Conservation (phyloP, 805 yeast genomes). For the Naumovozyma baii region DNA sequence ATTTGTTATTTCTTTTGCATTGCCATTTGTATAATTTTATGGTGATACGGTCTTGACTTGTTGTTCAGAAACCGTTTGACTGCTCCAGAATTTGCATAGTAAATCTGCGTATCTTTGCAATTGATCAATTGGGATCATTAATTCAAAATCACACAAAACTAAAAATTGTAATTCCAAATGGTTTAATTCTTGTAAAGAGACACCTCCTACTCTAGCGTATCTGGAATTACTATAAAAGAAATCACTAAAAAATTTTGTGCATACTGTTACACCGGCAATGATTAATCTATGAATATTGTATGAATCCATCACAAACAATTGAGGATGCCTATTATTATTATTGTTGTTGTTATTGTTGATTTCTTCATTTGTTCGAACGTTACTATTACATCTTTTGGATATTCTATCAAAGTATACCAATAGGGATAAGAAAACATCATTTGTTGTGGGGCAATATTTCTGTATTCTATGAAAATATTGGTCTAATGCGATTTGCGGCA, state of each 20-base stretch:
- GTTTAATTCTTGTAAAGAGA: conserved; percentile 85
- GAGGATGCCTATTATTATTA: conserved; percentile 26
- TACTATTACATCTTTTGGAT: conserved; percentile 46
- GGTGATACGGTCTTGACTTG: neutral
- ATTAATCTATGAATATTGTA: conserved; percentile 88
- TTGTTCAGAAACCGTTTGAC: neutral
- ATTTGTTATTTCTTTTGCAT: too few relatives aligned
- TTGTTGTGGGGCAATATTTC: conserved; percentile 94
- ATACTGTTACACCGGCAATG: conserved; percentile 89
- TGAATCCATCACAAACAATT: conserved; percentile 87
- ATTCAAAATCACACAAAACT: conserved; percentile 70
- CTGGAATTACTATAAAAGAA: conserved; percentile 88
- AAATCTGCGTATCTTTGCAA: conserved; percentile 83
- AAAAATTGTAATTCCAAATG: conserved; percentile 84
- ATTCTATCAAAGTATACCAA: conserved; percentile 90
- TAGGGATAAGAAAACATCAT: conserved; percentile 83
- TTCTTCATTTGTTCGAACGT: neutral
- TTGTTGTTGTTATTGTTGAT: neutral
- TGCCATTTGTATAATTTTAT: neutral
- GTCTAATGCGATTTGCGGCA: conserved; percentile 85
- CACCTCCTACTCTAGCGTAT: conserved; percentile 91
- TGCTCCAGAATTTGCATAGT: conserved; percentile 59
- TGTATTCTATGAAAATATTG: conserved; percentile 81
- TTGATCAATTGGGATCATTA: conserved; percentile 86
- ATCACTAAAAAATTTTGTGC: conserved; percentile 87